Conservation (phyloP, 768 basidiomycete genomes). For the Leccinum longicurvipes region DNA sequence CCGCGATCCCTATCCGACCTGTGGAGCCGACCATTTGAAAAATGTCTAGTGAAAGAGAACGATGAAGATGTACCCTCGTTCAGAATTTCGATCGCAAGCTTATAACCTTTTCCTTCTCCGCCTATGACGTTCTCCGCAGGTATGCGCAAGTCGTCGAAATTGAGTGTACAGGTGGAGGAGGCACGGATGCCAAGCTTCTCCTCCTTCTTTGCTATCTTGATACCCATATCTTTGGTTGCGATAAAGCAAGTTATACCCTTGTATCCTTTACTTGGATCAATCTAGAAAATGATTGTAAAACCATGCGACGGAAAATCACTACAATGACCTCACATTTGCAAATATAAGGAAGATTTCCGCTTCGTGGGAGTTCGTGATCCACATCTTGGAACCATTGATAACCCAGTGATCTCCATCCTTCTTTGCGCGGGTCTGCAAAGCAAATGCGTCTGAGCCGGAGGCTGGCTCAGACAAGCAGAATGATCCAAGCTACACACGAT, state of each 20-base stretch:
- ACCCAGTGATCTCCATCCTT: constrained; percentile 85
- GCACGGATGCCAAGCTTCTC: constrained; percentile 97
- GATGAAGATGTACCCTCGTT: constrained; percentile 65
- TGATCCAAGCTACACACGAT: constrained; percentile 69
- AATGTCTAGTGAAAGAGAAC: neutral
- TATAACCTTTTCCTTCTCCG: constrained; percentile 89
- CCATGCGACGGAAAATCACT: neutral
- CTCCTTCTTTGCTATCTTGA: constrained; percentile 98
- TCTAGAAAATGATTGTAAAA: constrained; percentile 34
- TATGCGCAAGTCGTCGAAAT: constrained; percentile 89
- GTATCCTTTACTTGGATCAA: constrained; percentile 91
- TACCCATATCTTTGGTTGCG: constrained; percentile 93
- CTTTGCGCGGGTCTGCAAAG: constrained; percentile 87
- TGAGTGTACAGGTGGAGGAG: constrained; percentile 90
- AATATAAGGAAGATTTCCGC: constrained; percentile 93
- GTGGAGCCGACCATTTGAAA: neutral
- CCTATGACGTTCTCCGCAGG: constrained; percentile 90
- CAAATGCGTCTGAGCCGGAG: constrained; percentile 97
- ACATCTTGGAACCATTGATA: constrained; percentile 98
- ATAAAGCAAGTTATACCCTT: constrained; percentile 99
- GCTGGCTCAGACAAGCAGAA: constrained; percentile 93
- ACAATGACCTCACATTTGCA: constrained; percentile 69
- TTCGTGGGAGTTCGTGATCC: constrained; percentile 95
- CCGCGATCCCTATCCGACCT: constrained; percentile 95
- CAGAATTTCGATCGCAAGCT: constrained; percentile 93